phyloP scores from a whole-genome alignment of 768 basidiomycete genomes.

The Collybia mongolica region DNA sequence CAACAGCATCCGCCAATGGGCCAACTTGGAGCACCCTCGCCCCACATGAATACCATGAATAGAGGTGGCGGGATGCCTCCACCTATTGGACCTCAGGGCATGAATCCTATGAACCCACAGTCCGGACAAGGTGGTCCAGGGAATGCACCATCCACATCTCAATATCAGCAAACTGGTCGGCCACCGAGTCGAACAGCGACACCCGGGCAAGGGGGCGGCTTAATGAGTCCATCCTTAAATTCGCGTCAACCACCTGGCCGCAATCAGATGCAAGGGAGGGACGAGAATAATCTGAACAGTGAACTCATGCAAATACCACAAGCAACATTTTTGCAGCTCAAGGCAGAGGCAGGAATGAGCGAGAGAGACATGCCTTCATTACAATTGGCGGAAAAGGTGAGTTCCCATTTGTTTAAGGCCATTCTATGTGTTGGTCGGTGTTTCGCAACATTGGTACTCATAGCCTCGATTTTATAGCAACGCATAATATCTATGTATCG shows the following conservation, averaged over 20 bases:
- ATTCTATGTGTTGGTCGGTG: slow-evolving; percentile 1
- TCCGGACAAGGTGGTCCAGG: slow-evolving; percentile 22
- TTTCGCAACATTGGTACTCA: background rate
- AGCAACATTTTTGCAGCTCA: slow-evolving; percentile 19
- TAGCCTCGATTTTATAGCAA: slow-evolving; percentile 23
- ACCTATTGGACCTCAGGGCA: slow-evolving; percentile 33
- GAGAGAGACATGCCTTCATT: slow-evolving; percentile 10
- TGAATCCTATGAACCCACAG: slow-evolving; percentile 37
- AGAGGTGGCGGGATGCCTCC: slow-evolving; percentile 43
- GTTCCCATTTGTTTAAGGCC: slow-evolving; percentile 13
- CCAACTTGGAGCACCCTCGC: slow-evolving; percentile 49
- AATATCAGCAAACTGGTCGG: slow-evolving; percentile 44
- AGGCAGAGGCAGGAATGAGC: slow-evolving; percentile 14
- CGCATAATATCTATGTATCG: slow-evolving; percentile 25
- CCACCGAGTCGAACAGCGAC: slow-evolving; percentile 59
- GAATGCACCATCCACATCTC: slow-evolving; percentile 35
- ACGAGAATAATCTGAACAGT: slow-evolving; percentile 26
- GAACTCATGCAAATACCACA: slow-evolving; percentile 44
- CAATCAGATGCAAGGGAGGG: slow-evolving; percentile 12
- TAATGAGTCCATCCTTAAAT: slow-evolving; percentile 58
- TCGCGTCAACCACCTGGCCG: slow-evolving; percentile 42
- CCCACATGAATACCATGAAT: slow-evolving; percentile 45
- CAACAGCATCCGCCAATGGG: slow-evolving; percentile 40
- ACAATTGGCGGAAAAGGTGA: slow-evolving; percentile 57
- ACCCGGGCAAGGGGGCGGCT: slow-evolving; percentile 22